Evolutionary conservation across 192 early-diverging fungal genomes (phyloP).

Genomic region (Jimgerdemannia flammicorona): DNA sequence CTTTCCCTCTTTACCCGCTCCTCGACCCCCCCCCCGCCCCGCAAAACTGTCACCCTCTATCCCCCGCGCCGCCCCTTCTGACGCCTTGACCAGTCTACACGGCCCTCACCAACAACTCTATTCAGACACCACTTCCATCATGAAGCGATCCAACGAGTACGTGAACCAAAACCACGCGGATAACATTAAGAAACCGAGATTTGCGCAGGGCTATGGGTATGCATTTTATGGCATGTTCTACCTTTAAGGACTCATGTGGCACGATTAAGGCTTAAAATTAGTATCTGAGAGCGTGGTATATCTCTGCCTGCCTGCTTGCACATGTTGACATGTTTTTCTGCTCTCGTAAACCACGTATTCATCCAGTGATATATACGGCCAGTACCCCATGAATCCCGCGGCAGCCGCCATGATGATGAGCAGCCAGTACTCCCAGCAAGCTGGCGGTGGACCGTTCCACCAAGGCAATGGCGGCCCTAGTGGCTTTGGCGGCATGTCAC

Average conservation of each 20-base stretch:
- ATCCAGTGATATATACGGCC: not conserved
- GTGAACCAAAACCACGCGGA: conserved; percentile 39
- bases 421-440: not conserved
- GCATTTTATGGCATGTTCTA: not conserved
- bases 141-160: conserved; percentile 64
- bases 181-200: conserved; percentile 56
- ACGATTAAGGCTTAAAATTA: no score
- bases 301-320: no score
- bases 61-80: no score
- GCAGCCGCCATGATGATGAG: conserved; percentile 9
- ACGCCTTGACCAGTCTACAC: not conserved
- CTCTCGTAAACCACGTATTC: not conserved
- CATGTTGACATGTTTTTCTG: no score
- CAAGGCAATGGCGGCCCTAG: not conserved
- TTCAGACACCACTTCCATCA: conserved; percentile 12
- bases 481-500: not conserved
- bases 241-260: no score
- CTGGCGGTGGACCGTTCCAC: not conserved
- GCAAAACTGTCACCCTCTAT: not conserved
- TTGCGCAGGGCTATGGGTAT: conserved; percentile 36
- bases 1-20: no score
- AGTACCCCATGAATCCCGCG: conserved; percentile 26
- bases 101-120: not conserved
- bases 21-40: no score
- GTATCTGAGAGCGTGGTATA: no score